These are phyloP conservation scores for Stenocarpella maydis DNA, from an alignment of 2,329 filamentous ascomycete species.

Conservation along the genomic window DNA sequence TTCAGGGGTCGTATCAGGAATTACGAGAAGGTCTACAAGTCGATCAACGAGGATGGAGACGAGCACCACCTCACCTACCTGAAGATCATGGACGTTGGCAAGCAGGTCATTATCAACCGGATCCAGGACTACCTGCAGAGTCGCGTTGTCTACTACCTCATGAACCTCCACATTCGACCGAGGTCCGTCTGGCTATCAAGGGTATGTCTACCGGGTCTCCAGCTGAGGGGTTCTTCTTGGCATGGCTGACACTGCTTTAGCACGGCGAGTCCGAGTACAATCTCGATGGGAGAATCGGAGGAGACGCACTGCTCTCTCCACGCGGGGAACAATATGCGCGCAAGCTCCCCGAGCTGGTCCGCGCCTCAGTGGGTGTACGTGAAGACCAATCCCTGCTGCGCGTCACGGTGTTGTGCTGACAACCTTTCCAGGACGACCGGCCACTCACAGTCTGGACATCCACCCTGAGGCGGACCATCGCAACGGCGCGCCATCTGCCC, in stretches of 20 bases:
- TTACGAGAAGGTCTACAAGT: conserved; percentile 97
- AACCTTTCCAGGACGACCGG: conserved; percentile 59
- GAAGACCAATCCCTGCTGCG: not conserved
- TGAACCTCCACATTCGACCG: conserved; percentile 97
- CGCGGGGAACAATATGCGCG: conserved; percentile 88
- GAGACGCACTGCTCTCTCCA: conserved; percentile 85
- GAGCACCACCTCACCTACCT: conserved; percentile 92
- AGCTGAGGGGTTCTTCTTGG: conserved; percentile 32
- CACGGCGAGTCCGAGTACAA: conserved; percentile 97
- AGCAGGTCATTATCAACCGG: conserved; percentile 96
- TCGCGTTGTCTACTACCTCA: conserved; percentile 95
- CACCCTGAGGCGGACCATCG: conserved; percentile 81
- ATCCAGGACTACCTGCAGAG: conserved; percentile 97
- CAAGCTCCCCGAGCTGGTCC: conserved; percentile 84
- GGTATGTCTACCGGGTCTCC: conserved; percentile 59
- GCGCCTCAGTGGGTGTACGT: conserved; percentile 84
- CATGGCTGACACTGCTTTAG: conserved; percentile 51
- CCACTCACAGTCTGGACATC: conserved; percentile 71
- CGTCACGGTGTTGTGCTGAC: conserved; percentile 41
- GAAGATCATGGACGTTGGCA: conserved; percentile 96
- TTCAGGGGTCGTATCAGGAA: conserved; percentile 95
- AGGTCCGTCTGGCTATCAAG: conserved; percentile 96
- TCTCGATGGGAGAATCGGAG: conserved; percentile 88
- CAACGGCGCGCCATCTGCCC: conserved; percentile 85
- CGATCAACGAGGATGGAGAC: conserved; percentile 80